Evolutionary conservation across 108 stramenopile species (phyloP), one percentile per base, ranked within the genome.

Genomic region (Phaeodactylum tricornutum): DNA sequence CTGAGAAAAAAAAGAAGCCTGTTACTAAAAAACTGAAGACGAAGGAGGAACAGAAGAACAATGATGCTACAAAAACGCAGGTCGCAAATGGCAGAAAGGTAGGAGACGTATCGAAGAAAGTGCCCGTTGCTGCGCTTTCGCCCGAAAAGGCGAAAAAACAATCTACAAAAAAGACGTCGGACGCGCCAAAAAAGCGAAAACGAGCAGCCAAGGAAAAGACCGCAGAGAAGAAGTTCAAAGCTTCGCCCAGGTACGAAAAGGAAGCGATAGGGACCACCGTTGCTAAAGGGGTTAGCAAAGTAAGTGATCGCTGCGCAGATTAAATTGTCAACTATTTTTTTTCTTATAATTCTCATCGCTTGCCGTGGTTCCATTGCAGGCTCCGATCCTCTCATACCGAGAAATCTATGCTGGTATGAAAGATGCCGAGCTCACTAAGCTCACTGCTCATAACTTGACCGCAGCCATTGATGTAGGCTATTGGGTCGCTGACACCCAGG

Each of bases 1-100:
- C 74, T 7, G 59, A 61, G 21, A 72, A 72, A 33, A 81, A 81
- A 55, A 66, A 51, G 31, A 73, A 74, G 44, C 40, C 44, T 9
- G 69, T 66, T 22, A 44, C 57, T 23, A 57, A 69, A 19, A 36
- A 55, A 30, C 24, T 36, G 16, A 47, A 43, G 30, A 66, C 53
- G 48, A 59, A 69, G 44, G 57, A 52, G 4, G 57, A 61, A 4
- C 15, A 35, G 39, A 29, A 6, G 31, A 67, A 27, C 29, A 53
- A 55, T 39, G 49, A n/a, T n/a, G n/a, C n/a, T n/a, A n/a, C n/a
- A n/a, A n/a, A n/a, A n/a, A n/a, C n/a, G n/a, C n/a, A n/a, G n/a
- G n/a, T n/a, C 26, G 34, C 47, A 50, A 49, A 62, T 32, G 44
- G 34, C 43, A 17, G 63, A 36, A 48, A 41, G 35, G 25, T 26